Base-by-base conservation (phyloP, 257 asterid genomes). In the Solanum bukasovii region DNA sequence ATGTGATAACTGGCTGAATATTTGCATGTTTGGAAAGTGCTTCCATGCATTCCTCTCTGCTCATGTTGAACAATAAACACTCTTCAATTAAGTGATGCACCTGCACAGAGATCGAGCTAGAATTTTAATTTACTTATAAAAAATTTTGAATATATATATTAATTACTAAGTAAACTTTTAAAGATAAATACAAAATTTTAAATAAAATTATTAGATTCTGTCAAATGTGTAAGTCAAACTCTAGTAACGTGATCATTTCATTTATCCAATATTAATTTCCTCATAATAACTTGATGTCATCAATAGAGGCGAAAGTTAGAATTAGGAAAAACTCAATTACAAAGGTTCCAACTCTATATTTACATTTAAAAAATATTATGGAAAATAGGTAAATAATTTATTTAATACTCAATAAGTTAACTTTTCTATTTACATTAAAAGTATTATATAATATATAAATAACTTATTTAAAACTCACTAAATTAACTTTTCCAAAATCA, bases 41-140 rank as follows among this genome's bases (percentile, higher is more conserved):
- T 88, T 91, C 92, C 93, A 92, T 92, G 93, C 93, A 91, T 85
- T 92, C 94, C 77, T 92, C 94, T 88, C 71, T 91, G 83, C 86
- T 88, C 94, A 91, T 89, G 16, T 90, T 87, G 79, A 91, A 92
- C n/a, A 92, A 13, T 29, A 92, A 59, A 82, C 94, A 92, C 92
- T 90, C 92, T 85, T 92, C 94, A 2, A 92, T 92, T 25, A 92
- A 91, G 87, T 34, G 94, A 25, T 92, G 94, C 46, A 92, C 92
- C 94, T 91, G 68, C 42, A 83, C 38, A 13, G 3, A 14, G 40
- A 21, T 12, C 40, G 25, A 31, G 25, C 13, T 7, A 71, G 78
- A 71, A 71, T 71, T 71, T 71, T 31, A 14, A 27, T 12, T 27
- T 12, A 18, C 3, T 67, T 11, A 12, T 25, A 2, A 68, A 2